These are phyloP conservation scores for Camellia lanceoleosa DNA, from an alignment of 148 eudicot genomes.

Conservation along the genomic window DNA sequence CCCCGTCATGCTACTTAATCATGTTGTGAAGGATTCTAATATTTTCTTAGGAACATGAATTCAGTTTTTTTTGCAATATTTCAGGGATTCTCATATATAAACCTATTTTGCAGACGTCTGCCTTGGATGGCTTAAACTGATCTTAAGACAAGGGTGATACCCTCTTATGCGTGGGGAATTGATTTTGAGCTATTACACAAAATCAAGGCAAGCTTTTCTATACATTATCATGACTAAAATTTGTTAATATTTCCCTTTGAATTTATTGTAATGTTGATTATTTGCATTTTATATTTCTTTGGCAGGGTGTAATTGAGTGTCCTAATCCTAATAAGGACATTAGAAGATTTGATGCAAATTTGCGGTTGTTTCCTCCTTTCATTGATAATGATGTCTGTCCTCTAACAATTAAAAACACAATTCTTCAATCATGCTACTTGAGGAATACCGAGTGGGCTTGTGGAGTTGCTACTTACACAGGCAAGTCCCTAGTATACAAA, in stretches of 20 bases:
- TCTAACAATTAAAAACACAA: constrained; percentile 84
- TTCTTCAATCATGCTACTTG: constrained; percentile 98
- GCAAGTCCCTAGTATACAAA: constrained; percentile 35
- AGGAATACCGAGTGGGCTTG: constrained; percentile 99
- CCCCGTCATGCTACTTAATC: background rate
- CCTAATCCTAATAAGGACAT: constrained; percentile 91
- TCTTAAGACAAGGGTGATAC: constrained; percentile 83
- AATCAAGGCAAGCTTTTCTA: constrained; percentile 59
- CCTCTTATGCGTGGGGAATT: constrained; percentile 88
- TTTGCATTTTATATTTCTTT: constrained; percentile 16
- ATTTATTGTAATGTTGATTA: background rate
- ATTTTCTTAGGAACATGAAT: background rate
- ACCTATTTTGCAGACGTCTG: constrained; percentile 69
- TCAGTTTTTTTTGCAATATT: constrained; percentile 9
- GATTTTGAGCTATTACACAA: constrained; percentile 85
- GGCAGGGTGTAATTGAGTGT: constrained; percentile 94
- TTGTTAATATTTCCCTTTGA: background rate
- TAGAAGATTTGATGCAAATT: constrained; percentile 91
- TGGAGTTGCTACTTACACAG: constrained; percentile 96
- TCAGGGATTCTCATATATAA: constrained; percentile 7
- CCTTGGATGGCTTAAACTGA: constrained; percentile 98
- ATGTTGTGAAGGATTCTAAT: background rate
- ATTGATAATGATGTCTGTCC: constrained; percentile 91
- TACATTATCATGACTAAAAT: constrained; percentile 4
- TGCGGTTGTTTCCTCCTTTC: constrained; percentile 95